Evolutionary conservation across 306 rosid genomes (phyloP), one percentile per base, ranked within the genome.

Genomic region (Vigna trinervia): DNA sequence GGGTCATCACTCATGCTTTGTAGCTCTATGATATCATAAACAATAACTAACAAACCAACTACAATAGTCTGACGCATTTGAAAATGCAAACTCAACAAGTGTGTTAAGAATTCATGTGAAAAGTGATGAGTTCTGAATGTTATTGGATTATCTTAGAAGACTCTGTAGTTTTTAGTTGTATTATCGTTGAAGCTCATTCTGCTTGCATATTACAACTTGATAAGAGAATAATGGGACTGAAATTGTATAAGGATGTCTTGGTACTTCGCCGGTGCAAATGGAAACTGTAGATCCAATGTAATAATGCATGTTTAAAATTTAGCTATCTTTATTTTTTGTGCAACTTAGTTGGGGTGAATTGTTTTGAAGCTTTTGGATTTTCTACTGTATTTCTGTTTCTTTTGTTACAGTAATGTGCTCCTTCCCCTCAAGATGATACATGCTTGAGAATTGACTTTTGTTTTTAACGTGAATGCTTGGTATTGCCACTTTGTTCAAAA

Each of bases 181-280:
- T 74, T 34, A 58, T 73, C 17, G n/a, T 57, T 66, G 74, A 63
- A 80, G 71, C 28, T 71, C 22, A 54, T 71, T 19, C 19, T 34
- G 1, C 26, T 39, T 45, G 30, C 46, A 1, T 45, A 7, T 6
- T 60, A 39, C 48, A 71, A 50, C 56, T 43, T 17, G 63, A 5
- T 30, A 56, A 57, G 23, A 20, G 61, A 63, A 64, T 73, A 54
- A 5, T 61, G 23, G 23, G 12, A 39, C 52, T 53, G 79, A 6
- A 54, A 1, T 34, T 11, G 17, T 46, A 12, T 20, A 17, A 56
- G 62, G 75, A 65, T 54, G 34, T 34, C 34, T 26, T 56, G 38
- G 57, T 56, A 63, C 71, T 65, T 73, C 30, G 12, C 32, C 23
- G 2, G 1, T 30, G 53, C 67, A 64, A 73, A 80, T 65, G 79